Evolutionary conservation across 2,329 filamentous ascomycete species (phyloP).

Genomic region (Xylaria hypoxylon): DNA sequence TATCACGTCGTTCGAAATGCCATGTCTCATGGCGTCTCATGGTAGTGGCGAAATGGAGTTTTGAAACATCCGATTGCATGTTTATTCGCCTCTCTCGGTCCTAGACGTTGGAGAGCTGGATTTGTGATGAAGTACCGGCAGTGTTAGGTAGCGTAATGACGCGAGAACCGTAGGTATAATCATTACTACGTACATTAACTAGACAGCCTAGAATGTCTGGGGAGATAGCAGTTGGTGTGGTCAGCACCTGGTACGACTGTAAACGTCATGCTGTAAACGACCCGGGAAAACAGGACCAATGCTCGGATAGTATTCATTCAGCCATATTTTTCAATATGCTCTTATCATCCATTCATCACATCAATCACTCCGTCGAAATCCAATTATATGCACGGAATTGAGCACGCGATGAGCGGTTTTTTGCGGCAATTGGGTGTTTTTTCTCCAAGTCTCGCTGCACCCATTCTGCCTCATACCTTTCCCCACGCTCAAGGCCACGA

Average conservation of each 20-base stretch:
- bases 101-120: conserved; percentile 11
- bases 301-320: conserved; percentile 22
- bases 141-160: conserved; percentile 9
- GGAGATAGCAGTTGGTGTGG: conserved; percentile 2
- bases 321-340: not conserved
- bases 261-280: conserved; percentile 21
- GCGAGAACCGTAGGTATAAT: too few species aligned
- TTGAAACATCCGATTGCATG: conserved; percentile 22
- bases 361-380: conserved; percentile 18
- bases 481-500: conserved; percentile 15
- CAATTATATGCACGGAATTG: conserved; percentile 29
- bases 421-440: conserved; percentile 4
- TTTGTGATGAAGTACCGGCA: conserved; percentile 5
- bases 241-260: conserved; percentile 19
- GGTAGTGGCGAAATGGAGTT: conserved; percentile 31
- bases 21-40: conserved; percentile 33
- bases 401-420: conserved; percentile 37
- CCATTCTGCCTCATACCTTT: conserved; percentile 20
- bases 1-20: conserved; percentile 38
- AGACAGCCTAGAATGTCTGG: too few species aligned
- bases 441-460: conserved; percentile 33
- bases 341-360: conserved; percentile 26
- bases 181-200: not conserved
- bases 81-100: conserved; percentile 1
- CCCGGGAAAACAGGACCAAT: conserved; percentile 2